Percentiles rank a stretch among this genome's conserved stretches.
Evolutionary conservation across 441 rosid species (phyloP).

Genomic region (Rhodomyrtus psidioides): DNA sequence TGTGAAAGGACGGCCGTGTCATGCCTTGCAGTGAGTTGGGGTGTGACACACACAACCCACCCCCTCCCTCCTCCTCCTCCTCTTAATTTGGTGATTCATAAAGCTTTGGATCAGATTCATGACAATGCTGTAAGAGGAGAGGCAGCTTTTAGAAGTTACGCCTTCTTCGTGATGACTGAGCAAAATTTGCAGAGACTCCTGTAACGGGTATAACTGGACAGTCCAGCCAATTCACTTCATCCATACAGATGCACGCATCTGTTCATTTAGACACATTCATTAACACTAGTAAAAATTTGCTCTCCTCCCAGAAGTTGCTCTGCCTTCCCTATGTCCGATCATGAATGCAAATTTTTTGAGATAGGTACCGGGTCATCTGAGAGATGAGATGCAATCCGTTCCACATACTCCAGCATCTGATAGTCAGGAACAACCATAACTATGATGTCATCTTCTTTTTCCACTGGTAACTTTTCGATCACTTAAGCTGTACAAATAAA

Average conservation of each 20-base stretch:
- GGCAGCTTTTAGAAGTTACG: neutral
- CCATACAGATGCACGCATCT: neutral
- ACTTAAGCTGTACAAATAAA: conserved; percentile 54
- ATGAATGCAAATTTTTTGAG: neutral
- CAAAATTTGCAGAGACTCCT: neutral
- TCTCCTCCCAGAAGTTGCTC: neutral
- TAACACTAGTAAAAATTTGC: neutral
- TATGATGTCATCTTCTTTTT: conserved; percentile 81
- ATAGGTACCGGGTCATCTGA: conserved; percentile 71
- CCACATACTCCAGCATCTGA: conserved; percentile 77
- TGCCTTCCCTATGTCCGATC: neutral
- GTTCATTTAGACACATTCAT: neutral
- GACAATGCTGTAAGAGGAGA: neutral
- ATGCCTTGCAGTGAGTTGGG: too few relatives aligned
- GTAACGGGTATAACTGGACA: neutral
- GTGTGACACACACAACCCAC: too few relatives aligned
- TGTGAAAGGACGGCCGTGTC: too few relatives aligned
- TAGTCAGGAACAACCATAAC: conserved; percentile 96
- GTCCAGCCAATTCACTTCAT: neutral
- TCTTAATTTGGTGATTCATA: neutral
- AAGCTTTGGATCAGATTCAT: neutral
- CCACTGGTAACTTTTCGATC: conserved; percentile 69
- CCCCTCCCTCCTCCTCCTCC: too few relatives aligned
- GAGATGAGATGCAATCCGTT: conserved; percentile 72
- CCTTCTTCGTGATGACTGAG: neutral